Evolutionary conservation across 495 filamentous ascomycete species (phyloP).

Genomic region (Hapsidospora chrysogenum): DNA sequence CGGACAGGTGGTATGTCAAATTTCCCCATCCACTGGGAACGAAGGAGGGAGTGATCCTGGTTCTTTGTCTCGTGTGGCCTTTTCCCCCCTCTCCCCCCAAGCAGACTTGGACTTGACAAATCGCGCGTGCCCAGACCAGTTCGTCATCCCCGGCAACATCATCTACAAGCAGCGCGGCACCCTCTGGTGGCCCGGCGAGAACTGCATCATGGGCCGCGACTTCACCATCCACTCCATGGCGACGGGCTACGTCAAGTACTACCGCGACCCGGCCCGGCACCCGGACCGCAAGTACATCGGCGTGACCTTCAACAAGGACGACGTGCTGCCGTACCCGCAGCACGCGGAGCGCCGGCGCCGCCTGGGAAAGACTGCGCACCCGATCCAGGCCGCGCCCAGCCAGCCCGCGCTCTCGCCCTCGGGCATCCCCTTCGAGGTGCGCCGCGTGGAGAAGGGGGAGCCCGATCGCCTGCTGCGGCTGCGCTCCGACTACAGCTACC

Average conservation of each 20-base stretch:
- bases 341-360: constrained; percentile 51
- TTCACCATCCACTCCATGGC: constrained; percentile 85
- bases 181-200: constrained; percentile 86
- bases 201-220: constrained; percentile 85
- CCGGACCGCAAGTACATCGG: constrained; percentile 84
- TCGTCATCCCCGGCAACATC: constrained; percentile 88
- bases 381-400: constrained; percentile 9
- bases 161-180: constrained; percentile 95
- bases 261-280: constrained; percentile 65
- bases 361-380: constrained; percentile 47
- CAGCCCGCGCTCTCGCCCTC: constrained; percentile 17
- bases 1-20: constrained; percentile 53
- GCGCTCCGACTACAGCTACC: constrained; percentile 59
- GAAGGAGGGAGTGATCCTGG: neutral
- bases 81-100: neutral
- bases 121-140: constrained; percentile 48
- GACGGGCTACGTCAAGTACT: constrained; percentile 88
- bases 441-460: constrained; percentile 18
- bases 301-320: constrained; percentile 61
- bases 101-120: neutral
- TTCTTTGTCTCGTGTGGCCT: neutral
- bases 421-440: constrained; percentile 25
- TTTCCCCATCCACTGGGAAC: neutral
- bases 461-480: constrained; percentile 30
- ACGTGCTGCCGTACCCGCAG: constrained; percentile 53